Base-by-base conservation (phyloP, 306 rosid species). In the Vachellia pachyceras region DNA sequence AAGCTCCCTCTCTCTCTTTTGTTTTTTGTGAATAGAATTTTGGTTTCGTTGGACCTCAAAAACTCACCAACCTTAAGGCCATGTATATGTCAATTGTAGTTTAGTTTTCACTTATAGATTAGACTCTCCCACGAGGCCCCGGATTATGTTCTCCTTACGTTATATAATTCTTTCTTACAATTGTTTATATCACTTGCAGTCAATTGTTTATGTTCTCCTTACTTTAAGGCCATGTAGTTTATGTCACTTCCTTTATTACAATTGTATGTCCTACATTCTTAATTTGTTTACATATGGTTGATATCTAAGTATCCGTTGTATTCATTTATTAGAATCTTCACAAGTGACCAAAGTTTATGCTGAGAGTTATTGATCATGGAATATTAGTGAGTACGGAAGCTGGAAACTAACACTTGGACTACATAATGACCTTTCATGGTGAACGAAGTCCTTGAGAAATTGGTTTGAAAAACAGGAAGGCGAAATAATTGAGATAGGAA, bases 381-480 rank as follows among this genome's bases (percentile, higher is more conserved):
- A n/a, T 20, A 29, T 29, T 29, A n/a, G 12, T 55, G 61, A 55
- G 12, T 18, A 7, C 0, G 7, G 75, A 47, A n/a, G 73, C 47
- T 77, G 46, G 20, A 18, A 65, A 12, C 50, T 12, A 20, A 77
- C 37, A 55, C 20, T 35, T 33, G 36, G 61, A 35, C 73, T 47
- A n/a, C 7, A 67, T 18, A 29, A 36, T 61, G 80, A 75, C 80
- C 80, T 75, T 66, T 66, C 79, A 80, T 22, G 22, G 29, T 33
- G 69, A 18, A 7, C 57, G 23, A 29, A 6, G 37, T 54, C 58
- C 70, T 23, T 52, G 57, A 78, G 55, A 13, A 61, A 67, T 81
- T 37, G 35, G 57, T 11, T 42, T 9, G 22, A 46, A 37, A 25
- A 57, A 58, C 68, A 46, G 12, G 6, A 4, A 60, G 63, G 33